Evolutionary conservation across 495 filamentous ascomycete genomes (phyloP).

Genomic region (Daldinia decipiens): DNA sequence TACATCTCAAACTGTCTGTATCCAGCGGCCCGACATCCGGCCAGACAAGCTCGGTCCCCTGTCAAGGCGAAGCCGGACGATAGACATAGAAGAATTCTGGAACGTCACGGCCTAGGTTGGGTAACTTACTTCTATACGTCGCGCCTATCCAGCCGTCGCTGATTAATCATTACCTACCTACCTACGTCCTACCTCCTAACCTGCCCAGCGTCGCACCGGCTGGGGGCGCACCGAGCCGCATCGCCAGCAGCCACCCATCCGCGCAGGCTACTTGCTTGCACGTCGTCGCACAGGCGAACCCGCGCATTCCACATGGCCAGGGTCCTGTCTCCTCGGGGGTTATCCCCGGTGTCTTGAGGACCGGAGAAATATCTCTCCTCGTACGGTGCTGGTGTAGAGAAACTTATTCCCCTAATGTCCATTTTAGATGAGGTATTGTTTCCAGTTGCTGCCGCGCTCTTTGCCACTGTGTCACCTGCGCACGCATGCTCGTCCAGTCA

Average conservation of each 20-base stretch:
- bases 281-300: conserved; percentile 25
- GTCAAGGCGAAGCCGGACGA: not conserved
- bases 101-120: conserved; percentile 23
- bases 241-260: conserved; percentile 24
- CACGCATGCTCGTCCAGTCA: conserved; percentile 18
- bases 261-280: conserved; percentile 34
- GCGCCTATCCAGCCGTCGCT: too few species aligned
- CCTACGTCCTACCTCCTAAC: too few species aligned
- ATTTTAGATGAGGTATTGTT: conserved; percentile 15
- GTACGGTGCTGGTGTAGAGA: not conserved
- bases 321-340: conserved; percentile 4
- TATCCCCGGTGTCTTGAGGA: conserved; percentile 5
- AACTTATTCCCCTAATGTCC: not conserved
- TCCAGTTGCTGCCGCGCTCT: conserved; percentile 1
- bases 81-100: conserved; percentile 36
- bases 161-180: too few species aligned
- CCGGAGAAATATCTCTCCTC: conserved; percentile 6
- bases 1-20: conserved; percentile 25
- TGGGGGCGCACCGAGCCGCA: conserved; percentile 35
- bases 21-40: conserved; percentile 14
- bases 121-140: not conserved
- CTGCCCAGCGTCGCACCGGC: conserved; percentile 8
- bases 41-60: not conserved
- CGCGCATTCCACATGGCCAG: conserved; percentile 24
- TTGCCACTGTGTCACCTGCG: conserved; percentile 15